Evolutionary conservation across 768 basidiomycete genomes (phyloP).

Genomic region (Xerocomus brunneocitrinus): DNA sequence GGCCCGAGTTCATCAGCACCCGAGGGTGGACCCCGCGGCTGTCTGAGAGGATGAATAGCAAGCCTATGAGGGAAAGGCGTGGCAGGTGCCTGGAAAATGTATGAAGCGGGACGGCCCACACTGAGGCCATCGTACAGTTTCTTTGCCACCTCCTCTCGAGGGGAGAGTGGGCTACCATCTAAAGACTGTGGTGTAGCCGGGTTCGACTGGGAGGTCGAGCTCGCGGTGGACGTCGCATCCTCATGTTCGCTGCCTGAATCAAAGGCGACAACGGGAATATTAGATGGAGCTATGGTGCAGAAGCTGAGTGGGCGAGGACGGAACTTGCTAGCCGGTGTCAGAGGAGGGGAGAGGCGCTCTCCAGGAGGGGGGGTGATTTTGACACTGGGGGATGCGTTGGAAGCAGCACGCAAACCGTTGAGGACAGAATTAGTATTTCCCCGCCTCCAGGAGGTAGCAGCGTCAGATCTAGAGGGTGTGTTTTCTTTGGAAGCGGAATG

Average conservation of each 20-base stretch:
- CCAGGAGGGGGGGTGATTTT: slow-evolving; percentile 70
- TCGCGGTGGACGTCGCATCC: slow-evolving; percentile 53
- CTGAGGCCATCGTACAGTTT: slow-evolving; percentile 86
- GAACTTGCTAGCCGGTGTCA: slow-evolving; percentile 31
- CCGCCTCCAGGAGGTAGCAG: slow-evolving; percentile 77
- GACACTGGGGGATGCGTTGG: slow-evolving; percentile 54
- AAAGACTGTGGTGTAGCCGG: slow-evolving; percentile 74
- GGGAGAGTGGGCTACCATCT: slow-evolving; percentile 57
- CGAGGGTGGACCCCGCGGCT: slow-evolving; percentile 84
- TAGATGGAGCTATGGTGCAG: slow-evolving; percentile 43
- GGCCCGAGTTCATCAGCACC: slow-evolving; percentile 82
- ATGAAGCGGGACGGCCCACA: slow-evolving; percentile 64
- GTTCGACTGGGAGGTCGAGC: slow-evolving; percentile 60
- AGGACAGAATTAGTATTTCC: slow-evolving; percentile 65
- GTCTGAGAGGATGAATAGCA: slow-evolving; percentile 71
- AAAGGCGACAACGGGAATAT: slow-evolving; percentile 48
- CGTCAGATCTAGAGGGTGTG: slow-evolving; percentile 75
- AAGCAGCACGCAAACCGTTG: slow-evolving; percentile 55
- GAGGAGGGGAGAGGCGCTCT: slow-evolving; percentile 51
- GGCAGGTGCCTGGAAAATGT: slow-evolving; percentile 15
- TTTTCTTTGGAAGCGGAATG: slow-evolving; percentile 31
- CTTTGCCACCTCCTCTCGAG: slow-evolving; percentile 83
- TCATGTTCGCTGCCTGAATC: slow-evolving; percentile 54
- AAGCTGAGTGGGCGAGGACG: slow-evolving; percentile 71
- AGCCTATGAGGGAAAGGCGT: slow-evolving; percentile 44